These are phyloP conservation scores for Ophiognomonia clavigignenti-juglandacearum DNA, from an alignment of 2,329 filamentous ascomycete species.

Conservation along the genomic window DNA sequence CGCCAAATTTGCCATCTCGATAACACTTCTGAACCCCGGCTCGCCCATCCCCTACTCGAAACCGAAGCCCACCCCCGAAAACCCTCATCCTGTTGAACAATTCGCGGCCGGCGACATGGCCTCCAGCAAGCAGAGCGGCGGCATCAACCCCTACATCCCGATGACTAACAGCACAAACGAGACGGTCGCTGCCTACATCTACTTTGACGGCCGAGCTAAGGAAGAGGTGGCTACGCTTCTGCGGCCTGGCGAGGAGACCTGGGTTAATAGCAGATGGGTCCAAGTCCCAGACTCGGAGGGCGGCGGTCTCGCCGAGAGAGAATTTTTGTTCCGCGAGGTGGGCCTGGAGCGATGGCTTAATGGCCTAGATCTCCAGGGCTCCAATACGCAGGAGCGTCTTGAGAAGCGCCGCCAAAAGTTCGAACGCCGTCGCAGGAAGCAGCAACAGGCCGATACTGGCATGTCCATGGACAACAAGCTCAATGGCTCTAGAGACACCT, in stretches of 20 bases:
- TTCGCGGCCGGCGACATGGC: slow-evolving; percentile 69
- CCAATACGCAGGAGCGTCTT: slow-evolving; percentile 82
- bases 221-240: slow-evolving; percentile 95
- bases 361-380: slow-evolving; percentile 88
- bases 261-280: slow-evolving; percentile 98
- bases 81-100: slow-evolving; percentile 77
- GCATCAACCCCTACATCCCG: slow-evolving; percentile 82
- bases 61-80: slow-evolving; percentile 70
- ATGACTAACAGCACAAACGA: slow-evolving; percentile 92
- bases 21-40: slow-evolving; percentile 85
- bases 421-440: slow-evolving; percentile 61
- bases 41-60: slow-evolving; percentile 90
- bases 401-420: slow-evolving; percentile 84
- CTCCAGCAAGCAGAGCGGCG: slow-evolving; percentile 41
- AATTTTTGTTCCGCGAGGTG: slow-evolving; percentile 96
- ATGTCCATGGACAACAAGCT: slow-evolving; percentile 35
- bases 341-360: slow-evolving; percentile 96
- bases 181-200: slow-evolving; percentile 97
- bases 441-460: slow-evolving; percentile 40
- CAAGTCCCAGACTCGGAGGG: slow-evolving; percentile 88
- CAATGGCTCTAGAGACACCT: slow-evolving; percentile 50
- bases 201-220: slow-evolving; percentile 92
- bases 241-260: slow-evolving; percentile 91
- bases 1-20: slow-evolving; percentile 95
- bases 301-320: slow-evolving; percentile 88